phyloP scores from a whole-genome alignment of 2,329 filamentous ascomycete species.

The Trichoderma citrinoviride region DNA sequence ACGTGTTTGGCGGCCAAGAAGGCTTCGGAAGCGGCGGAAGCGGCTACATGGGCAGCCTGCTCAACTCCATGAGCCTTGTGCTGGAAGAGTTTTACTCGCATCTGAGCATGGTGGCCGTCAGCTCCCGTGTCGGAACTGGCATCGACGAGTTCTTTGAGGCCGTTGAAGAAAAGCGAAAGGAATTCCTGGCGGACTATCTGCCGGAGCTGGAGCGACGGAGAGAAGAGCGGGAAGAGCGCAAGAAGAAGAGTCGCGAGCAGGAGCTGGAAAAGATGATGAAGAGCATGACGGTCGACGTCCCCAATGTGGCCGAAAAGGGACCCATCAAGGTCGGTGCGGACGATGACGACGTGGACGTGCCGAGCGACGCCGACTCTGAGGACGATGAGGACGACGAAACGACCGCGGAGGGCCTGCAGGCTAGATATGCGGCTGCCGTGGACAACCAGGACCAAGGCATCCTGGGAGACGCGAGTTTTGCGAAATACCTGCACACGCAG shows the following conservation, averaged over 20 bases:
- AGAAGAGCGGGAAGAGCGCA: slow-evolving; percentile 71
- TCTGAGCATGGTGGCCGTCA: slow-evolving; percentile 88
- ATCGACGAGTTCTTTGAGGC: slow-evolving; percentile 92
- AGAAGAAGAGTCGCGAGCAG: slow-evolving; percentile 67
- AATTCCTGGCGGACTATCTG: slow-evolving; percentile 87
- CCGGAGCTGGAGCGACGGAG: slow-evolving; percentile 82
- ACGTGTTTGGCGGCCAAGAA: slow-evolving; percentile 71
- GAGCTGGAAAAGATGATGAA: slow-evolving; percentile 93
- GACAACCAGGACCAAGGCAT: slow-evolving; percentile 53
- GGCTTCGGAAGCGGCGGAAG: slow-evolving; percentile 68
- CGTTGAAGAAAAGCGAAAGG: slow-evolving; percentile 79
- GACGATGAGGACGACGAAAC: slow-evolving; percentile 59
- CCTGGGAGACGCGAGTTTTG: slow-evolving; percentile 58
- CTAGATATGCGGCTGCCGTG: slow-evolving; percentile 75
- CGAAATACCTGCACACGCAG: slow-evolving; percentile 56
- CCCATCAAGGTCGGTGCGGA: slow-evolving; percentile 45
- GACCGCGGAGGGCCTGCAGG: slow-evolving; percentile 65
- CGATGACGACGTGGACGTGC: slow-evolving; percentile 50
- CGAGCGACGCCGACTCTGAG: slow-evolving; percentile 58
- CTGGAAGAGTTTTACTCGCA: slow-evolving; percentile 97
- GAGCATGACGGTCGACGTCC: slow-evolving; percentile 63
- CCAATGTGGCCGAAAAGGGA: slow-evolving; percentile 30
- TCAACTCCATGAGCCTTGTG: slow-evolving; percentile 98
- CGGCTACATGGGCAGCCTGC: slow-evolving; percentile 91
- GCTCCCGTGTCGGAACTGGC: slow-evolving; percentile 86